Conservation (phyloP, 441 rosid species). For the Populus hybrid region DNA sequence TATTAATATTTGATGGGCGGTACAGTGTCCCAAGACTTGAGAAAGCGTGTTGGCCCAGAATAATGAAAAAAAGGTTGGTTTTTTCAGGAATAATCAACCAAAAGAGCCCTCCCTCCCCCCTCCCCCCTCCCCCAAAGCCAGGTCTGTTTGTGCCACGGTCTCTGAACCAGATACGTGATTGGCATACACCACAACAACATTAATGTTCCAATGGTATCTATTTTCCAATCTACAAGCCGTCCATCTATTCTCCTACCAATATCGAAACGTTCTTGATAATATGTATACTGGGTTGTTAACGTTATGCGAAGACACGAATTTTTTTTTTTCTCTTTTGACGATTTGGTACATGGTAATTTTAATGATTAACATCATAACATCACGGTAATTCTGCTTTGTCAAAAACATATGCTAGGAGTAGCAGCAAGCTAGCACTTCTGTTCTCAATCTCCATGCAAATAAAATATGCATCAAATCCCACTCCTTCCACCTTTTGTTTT, state of each 20-base stretch:
- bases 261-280: not conserved
- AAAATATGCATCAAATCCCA: not conserved
- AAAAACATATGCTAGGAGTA: not conserved
- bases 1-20: not conserved
- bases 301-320: too few relatives aligned
- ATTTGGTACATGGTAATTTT: not conserved
- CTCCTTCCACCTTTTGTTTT: not conserved
- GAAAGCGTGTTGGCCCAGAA: slow-evolving; percentile 45
- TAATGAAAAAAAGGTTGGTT: slow-evolving; percentile 30
- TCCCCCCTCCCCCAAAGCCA: not conserved
- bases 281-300: not conserved
- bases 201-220: not conserved
- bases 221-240: not conserved
- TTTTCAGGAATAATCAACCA: slow-evolving; percentile 53
- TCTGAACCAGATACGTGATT: not conserved
- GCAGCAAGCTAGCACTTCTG: not conserved
- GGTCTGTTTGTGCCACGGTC: not conserved
- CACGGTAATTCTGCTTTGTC: not conserved
- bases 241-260: not conserved
- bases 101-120: not conserved
- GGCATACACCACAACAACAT: not conserved
- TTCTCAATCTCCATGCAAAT: not conserved
- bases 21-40: slow-evolving; percentile 22
- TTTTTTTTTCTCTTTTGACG: not conserved
- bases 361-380: not conserved